These are phyloP conservation scores for Candida takata DNA, from an alignment of 805 yeast genomes.

Conservation along the genomic window DNA sequence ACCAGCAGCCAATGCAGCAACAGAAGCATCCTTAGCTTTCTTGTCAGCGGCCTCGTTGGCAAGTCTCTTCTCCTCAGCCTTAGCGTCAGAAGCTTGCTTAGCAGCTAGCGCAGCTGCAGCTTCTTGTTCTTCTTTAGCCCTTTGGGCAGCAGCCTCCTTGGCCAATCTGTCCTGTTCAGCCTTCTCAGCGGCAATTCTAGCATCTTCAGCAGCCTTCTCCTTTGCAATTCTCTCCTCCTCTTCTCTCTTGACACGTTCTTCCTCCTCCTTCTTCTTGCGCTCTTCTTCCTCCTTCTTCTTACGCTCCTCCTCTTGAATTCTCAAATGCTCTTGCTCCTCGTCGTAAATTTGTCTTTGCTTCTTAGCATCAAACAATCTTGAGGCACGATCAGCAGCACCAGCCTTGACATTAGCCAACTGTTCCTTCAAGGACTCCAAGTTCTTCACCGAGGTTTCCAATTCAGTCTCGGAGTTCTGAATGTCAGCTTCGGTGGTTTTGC, in stretches of 20 bases:
- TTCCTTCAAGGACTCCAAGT: constrained; percentile 13
- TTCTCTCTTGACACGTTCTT: constrained; percentile 5
- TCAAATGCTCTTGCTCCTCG: constrained; percentile 9
- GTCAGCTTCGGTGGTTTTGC: constrained; percentile 6
- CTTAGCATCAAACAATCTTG: constrained; percentile 20
- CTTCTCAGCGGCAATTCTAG: constrained; percentile 6
- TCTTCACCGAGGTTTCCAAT: constrained; percentile 11
- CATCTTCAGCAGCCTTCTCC: too few relatives aligned
- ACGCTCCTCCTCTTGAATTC: constrained; percentile 12
- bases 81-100: constrained; percentile 3
- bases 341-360: constrained; percentile 19
- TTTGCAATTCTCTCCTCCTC: too few relatives aligned
- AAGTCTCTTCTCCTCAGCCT: constrained; percentile 7
- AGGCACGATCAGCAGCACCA: constrained; percentile 14
- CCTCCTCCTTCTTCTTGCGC: constrained; percentile 7
- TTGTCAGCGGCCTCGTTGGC: constrained; percentile 5
- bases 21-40: constrained; percentile 8
- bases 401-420: constrained; percentile 20
- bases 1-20: constrained; percentile 9
- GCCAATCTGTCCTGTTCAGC: constrained; percentile 6
- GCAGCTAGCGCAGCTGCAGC: constrained; percentile 4
- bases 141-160: constrained; percentile 8
- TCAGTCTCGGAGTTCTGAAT: constrained; percentile 15
- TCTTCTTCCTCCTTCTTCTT: constrained; percentile 10
- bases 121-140: constrained; percentile 3